These are phyloP conservation scores for Fusarium sulawesiense DNA, from an alignment of 2,329 filamentous ascomycete genomes.

Conservation along the genomic window DNA sequence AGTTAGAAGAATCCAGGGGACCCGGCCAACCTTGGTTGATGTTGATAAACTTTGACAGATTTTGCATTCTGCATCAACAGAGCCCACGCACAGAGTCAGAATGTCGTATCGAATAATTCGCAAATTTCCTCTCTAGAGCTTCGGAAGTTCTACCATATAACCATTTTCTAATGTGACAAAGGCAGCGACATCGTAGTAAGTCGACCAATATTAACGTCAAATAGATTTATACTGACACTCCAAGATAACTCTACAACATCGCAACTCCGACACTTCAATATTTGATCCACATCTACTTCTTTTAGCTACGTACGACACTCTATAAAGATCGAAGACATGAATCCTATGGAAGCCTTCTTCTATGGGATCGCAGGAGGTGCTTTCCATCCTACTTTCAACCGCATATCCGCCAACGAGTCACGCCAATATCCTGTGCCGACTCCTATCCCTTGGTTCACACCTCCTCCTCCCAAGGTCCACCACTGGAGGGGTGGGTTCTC, in stretches of 20 bases:
- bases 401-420: background rate
- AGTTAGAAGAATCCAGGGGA: background rate
- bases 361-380: background rate
- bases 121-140: background rate
- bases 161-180: background rate
- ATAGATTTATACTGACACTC: background rate
- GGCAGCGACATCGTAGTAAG: background rate
- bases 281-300: background rate
- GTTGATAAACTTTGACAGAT: background rate
- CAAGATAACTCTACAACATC: background rate
- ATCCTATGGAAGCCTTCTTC: background rate
- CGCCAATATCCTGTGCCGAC: background rate
- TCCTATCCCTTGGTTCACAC: background rate
- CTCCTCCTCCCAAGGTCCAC: background rate
- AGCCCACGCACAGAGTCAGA: background rate
- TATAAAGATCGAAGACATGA: background rate
- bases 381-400: background rate
- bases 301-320: background rate
- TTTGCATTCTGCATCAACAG: background rate
- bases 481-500: background rate
- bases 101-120: background rate
- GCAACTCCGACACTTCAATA: background rate
- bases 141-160: background rate
- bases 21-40: background rate
- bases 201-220: background rate